Evolutionary conservation across 192 early-diverging fungal genomes (phyloP).

Genomic region (Umbelopsis ramanniana): DNA sequence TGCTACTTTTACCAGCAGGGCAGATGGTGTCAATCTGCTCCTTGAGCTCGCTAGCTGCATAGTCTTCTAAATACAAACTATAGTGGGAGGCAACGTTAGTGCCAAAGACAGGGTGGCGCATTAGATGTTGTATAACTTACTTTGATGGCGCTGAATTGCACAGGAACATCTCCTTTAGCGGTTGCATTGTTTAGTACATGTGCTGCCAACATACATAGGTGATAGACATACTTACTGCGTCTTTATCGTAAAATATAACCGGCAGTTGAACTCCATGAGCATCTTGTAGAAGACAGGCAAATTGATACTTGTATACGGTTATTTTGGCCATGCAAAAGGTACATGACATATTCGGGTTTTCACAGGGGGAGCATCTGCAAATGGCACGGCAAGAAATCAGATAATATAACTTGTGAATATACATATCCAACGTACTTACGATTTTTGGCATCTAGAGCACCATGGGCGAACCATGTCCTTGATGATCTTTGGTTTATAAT

Average conservation of each 20-base stretch:
- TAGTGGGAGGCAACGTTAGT: not conserved
- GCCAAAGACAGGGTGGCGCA: not conserved
- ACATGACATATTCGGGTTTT: not conserved
- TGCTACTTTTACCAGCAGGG: not conserved
- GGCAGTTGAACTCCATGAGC: not conserved
- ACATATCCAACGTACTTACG: not conserved
- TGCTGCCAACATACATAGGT: not conserved
- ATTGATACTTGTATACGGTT: not conserved
- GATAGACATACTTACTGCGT: not conserved
- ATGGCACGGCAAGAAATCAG: not conserved
- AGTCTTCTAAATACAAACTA: not conserved
- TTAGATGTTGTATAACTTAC: not conserved
- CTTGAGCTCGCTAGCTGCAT: not conserved
- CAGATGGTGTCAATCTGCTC: conserved; percentile 4
- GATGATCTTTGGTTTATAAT: not conserved
- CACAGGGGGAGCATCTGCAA: not conserved
- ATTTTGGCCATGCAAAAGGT: not conserved
- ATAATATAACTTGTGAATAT: not conserved
- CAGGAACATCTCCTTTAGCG: not conserved
- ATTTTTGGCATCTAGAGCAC: not conserved
- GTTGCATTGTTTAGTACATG: not conserved
- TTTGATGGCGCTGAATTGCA: not conserved
- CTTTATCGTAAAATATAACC: conserved; percentile 4
- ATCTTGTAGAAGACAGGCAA: conserved; percentile 12
- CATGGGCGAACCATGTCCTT: conserved; percentile 17